Base-by-base conservation (phyloP, 2,329 filamentous ascomycete species). In the Talaromyces verruculosus region DNA sequence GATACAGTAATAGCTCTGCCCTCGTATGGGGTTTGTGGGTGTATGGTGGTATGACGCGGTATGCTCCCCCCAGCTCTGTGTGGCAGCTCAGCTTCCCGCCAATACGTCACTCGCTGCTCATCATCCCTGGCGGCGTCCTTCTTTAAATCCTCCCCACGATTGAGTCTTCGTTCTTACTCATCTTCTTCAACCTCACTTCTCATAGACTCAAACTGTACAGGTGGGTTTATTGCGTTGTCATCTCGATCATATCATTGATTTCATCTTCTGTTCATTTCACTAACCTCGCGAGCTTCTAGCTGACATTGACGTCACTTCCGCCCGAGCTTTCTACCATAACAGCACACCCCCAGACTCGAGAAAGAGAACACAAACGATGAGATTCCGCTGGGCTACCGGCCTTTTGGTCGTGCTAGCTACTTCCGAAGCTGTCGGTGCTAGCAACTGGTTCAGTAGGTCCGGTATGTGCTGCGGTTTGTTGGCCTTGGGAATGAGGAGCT, bases 391-490 rank as follows among this genome's bases (percentile, higher is more conserved):
- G 75, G 83, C 85, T 68, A 85, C 88, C 76, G 77, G 92, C 80
- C 80, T 94, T 71, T 83, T 91, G 74, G 84, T 91, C 75, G 87
- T 88, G 73, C 82, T 96, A 66, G 89, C 91, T 75, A 86, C 89
- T 47, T 75, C 77, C 47, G 87, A 91, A 75, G 85, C 84, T 68
- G 88, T 87, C 58, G 81, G 87, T 69, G 91, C 89, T 70, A 93
- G 89, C 81, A 90, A 82, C 79, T 97, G 93, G 93, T 93, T 96
- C 87, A 77, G 86, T 76, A 95, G 92, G 80, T 84, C 92, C 75
- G 90, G 93, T 96, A 85, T 73, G 91, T 41, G 25, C 15, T 55
- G n/a, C 51, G 57, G 7, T 45, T 64, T 33, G 37, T 11, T 19
- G 15, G 30, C 37, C 7, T 43, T 8, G n/a, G 19, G 17, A 60